Base-by-base conservation (phyloP, 1,284 basidiomycete species). In the Blastosporella zonata region DNA sequence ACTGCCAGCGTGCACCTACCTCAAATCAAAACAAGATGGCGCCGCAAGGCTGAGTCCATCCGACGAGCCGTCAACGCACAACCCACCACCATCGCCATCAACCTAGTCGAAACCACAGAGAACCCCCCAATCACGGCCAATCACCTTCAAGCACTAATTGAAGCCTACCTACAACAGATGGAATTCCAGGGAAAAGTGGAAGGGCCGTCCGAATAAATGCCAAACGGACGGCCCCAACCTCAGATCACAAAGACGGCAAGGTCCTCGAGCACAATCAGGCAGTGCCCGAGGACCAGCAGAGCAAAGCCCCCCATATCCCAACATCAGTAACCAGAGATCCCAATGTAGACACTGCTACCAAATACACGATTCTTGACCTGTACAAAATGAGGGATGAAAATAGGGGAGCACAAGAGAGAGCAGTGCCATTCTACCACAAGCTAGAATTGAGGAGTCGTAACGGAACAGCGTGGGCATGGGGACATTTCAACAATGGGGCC, bases 401-500 rank as follows among this genome's bases (percentile, higher is more conserved):
- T 28, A 18, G 42, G 27, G 43, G 20, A 25, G 7, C 38, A 29
- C 10, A n/a, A 29, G 34, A 23, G 29, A 38, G 43, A 15, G 47
- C 33, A 28, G 27, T 28, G 13, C 49, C 45, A 1, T 51, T 51
- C 41, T 34, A 33, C 20, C 45, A 47, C 17, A n/a, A 39, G 31
- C 6, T 51, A 2, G 17, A 43, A 6, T 25, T 51, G 40, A 18
- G 39, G 21, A 17, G 23, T 27, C n/a, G 34, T 40, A 0, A 18
- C 25, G 27, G 25, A 34, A 38, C 5, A n/a, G n/a, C n/a, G n/a
- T n/a, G n/a, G n/a, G n/a, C n/a, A n/a, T 43, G 45, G 25, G 58
- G 52, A 0, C 34, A 62, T 17, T 53, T 67, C 6, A 62, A 69
- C 35, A 59, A 62, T 17, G 65, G 65, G 0, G 61, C 62, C 2